Percentiles rank a stretch among this genome's conserved stretches.
phyloP scores from a whole-genome alignment of 192 early-diverging fungal species.

The Backusella morwellensis region DNA sequence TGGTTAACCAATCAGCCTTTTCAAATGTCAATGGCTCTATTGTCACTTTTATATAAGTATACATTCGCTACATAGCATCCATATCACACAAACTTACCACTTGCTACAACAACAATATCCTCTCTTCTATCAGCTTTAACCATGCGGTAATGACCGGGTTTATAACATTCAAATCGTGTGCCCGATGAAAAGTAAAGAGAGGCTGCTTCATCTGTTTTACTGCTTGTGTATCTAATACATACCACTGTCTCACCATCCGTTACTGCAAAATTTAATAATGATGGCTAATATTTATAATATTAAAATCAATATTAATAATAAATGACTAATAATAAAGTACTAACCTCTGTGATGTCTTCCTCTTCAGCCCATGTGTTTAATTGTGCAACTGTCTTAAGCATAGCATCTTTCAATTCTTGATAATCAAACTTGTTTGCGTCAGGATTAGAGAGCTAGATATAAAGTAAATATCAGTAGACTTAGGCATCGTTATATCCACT shows the following conservation, averaged over 20 bases:
- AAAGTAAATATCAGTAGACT: background rate
- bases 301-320: background rate
- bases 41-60: background rate
- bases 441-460: conserved; percentile 36
- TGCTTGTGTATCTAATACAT: conserved; percentile 75
- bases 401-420: conserved; percentile 62
- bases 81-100: conserved; percentile 26
- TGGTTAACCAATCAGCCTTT: conserved; percentile 76
- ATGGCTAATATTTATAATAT: conserved; percentile 43
- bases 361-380: conserved; percentile 70
- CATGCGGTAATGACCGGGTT: conserved; percentile 73
- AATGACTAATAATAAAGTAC: background rate
- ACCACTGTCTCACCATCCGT: conserved; percentile 77
- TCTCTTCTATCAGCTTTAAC: conserved; percentile 67
- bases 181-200: conserved; percentile 81
- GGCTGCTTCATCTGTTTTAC: conserved; percentile 63
- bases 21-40: conserved; percentile 79
- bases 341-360: conserved; percentile 52
- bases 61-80: background rate
- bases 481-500: conserved; percentile 15
- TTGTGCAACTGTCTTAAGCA: conserved; percentile 73
- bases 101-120: conserved; percentile 77
- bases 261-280: conserved; percentile 79
- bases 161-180: conserved; percentile 64
- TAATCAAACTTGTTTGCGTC: conserved; percentile 52